Conservation (phyloP, 768 basidiomycete genomes). For the Phlegmacium glaucopus region DNA sequence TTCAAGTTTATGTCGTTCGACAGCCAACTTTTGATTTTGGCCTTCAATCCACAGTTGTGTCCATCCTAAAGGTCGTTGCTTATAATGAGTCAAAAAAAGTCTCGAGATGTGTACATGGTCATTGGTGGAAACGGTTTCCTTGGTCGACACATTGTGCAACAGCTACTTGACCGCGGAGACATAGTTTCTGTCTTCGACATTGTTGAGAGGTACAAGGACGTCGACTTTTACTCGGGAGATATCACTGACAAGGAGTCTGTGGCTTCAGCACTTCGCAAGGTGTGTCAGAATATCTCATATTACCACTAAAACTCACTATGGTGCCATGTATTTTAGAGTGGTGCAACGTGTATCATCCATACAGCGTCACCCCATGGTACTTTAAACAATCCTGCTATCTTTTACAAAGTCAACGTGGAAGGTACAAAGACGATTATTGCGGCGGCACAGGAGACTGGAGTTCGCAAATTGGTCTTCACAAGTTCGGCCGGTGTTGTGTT, state of each 20-base stretch:
- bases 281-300: slow-evolving; percentile 27
- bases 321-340: slow-evolving; percentile 45
- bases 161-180: slow-evolving; percentile 75
- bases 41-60: background rate
- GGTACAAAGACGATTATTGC: slow-evolving; percentile 85
- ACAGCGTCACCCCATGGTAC: slow-evolving; percentile 83
- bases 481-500: slow-evolving; percentile 91
- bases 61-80: slow-evolving; percentile 1
- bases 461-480: slow-evolving; percentile 91
- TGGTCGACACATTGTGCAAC: slow-evolving; percentile 87
- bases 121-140: slow-evolving; percentile 94
- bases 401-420: slow-evolving; percentile 91
- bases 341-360: slow-evolving; percentile 90
- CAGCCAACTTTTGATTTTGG: no score
- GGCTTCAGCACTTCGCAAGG: slow-evolving; percentile 69
- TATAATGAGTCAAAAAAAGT: slow-evolving; percentile 9
- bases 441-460: slow-evolving; percentile 67
- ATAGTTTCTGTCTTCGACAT: slow-evolving; percentile 87
- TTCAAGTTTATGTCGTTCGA: slow-evolving; percentile 24
- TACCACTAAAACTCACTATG: background rate
- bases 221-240: slow-evolving; percentile 87
- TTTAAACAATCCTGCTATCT: slow-evolving; percentile 63
- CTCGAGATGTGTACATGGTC: slow-evolving; percentile 76
- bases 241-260: slow-evolving; percentile 78
- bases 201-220: slow-evolving; percentile 85